These are phyloP conservation scores for Boletus reticuloceps DNA, from an alignment of 768 basidiomycete species.

Conservation along the genomic window DNA sequence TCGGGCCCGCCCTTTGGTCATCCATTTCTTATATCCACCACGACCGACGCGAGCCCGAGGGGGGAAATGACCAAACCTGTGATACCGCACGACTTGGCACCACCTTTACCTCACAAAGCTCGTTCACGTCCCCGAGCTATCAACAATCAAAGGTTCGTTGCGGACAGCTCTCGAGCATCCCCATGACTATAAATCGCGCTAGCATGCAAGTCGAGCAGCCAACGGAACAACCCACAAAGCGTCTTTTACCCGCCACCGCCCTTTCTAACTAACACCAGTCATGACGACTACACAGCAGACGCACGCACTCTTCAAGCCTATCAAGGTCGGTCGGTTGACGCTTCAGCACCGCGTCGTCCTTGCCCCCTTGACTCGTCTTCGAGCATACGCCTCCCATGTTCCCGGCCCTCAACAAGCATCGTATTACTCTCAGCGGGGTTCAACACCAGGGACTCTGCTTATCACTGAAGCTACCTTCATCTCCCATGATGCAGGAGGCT, in stretches of 20 bases:
- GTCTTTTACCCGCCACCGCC: neutral
- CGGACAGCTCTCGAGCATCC: too few species aligned
- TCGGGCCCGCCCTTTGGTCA: too few species aligned
- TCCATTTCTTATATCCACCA: too few species aligned
- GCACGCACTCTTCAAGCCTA: neutral
- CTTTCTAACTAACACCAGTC: neutral
- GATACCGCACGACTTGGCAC: too few species aligned
- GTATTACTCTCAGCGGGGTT: constrained; percentile 49
- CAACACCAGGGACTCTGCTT: constrained; percentile 48
- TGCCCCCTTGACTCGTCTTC: neutral
- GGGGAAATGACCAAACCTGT: too few species aligned
- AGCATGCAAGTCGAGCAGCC: neutral
- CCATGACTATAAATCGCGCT: neutral
- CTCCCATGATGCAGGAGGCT: too few species aligned
- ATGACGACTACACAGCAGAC: neutral
- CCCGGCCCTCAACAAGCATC: constrained; percentile 36
- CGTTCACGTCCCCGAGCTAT: too few species aligned
- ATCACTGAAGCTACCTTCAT: constrained; percentile 31
- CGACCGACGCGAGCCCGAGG: too few species aligned
- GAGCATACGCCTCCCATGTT: constrained; percentile 24
- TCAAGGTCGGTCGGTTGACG: neutral
- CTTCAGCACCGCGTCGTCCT: neutral
- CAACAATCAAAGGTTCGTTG: too few species aligned
- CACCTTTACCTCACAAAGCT: too few species aligned
- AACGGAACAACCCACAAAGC: neutral